Conservation (phyloP, 2,329 filamentous ascomycete species). For the Aspergillus bombycis region DNA sequence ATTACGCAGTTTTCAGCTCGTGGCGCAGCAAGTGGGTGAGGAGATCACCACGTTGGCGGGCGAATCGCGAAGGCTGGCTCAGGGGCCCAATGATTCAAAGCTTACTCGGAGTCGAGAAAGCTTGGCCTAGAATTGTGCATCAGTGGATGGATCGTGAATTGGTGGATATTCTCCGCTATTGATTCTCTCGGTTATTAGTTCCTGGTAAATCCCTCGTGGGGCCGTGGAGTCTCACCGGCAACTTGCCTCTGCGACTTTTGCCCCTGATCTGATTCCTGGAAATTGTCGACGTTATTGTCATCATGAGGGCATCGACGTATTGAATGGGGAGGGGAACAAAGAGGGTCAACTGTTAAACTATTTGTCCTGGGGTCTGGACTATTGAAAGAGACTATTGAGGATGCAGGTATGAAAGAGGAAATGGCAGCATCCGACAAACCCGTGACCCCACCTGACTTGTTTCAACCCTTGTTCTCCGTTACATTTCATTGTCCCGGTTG, state of each 20-base stretch:
- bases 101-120: conserved; percentile 22
- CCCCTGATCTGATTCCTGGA: conserved; percentile 8
- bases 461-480: background rate
- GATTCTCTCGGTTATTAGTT: conserved; percentile 9
- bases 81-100: conserved; percentile 17
- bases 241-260: conserved; percentile 19
- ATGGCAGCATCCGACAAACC: background rate
- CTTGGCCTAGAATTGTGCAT: conserved; percentile 18
- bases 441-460: background rate
- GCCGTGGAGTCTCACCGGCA: conserved; percentile 15
- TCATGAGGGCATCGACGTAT: background rate
- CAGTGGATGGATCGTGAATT: conserved; percentile 4
- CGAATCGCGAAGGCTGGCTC: conserved; percentile 14
- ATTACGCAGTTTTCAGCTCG: background rate
- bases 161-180: conserved; percentile 6
- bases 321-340: background rate
- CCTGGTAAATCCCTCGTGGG: conserved; percentile 10
- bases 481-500: background rate
- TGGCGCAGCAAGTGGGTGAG: conserved; percentile 4
- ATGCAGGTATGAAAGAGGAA: background rate
- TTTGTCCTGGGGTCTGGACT: background rate
- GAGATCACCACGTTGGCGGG: conserved; percentile 8
- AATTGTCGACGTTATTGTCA: conserved; percentile 11
- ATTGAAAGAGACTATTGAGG: background rate
- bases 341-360: background rate